Evolutionary conservation across 1,139 yeast species (phyloP).

Genomic region (Candida sanyaensis): DNA sequence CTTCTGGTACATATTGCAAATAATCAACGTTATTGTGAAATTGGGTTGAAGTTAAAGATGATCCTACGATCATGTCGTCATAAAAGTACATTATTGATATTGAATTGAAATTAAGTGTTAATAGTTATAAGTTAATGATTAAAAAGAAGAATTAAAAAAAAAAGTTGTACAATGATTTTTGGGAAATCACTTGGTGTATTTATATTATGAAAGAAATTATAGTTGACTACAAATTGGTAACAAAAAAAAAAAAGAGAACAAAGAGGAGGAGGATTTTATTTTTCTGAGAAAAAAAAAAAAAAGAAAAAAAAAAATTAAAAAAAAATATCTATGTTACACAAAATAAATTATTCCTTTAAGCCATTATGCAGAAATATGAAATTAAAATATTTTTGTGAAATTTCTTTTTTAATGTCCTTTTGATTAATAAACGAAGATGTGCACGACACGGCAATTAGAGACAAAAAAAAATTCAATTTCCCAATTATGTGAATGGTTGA

Average conservation of each 20-base stretch:
- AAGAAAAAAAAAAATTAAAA: background rate
- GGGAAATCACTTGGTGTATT: slow-evolving; percentile 2
- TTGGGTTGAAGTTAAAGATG: slow-evolving; percentile 9
- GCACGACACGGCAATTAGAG: background rate
- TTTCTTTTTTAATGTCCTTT: background rate
- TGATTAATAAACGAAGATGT: background rate
- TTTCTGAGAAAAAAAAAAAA: background rate
- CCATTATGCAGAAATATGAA: background rate
- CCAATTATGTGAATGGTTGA: background rate
- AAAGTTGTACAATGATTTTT: background rate
- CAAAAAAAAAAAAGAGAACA: background rate
- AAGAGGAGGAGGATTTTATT: background rate
- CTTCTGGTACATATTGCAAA: slow-evolving; percentile 17
- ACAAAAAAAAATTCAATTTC: background rate
- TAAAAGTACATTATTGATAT: slow-evolving; percentile 11
- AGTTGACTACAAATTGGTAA: background rate
- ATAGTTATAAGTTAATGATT: too few relatives aligned
- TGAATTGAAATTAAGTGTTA: background rate
- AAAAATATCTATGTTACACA: background rate
- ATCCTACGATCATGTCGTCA: slow-evolving; percentile 23
- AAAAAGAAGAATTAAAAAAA: background rate
- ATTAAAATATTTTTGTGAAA: background rate
- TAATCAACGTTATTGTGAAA: slow-evolving; percentile 40
- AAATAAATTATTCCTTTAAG: background rate
- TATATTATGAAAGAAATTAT: background rate